phyloP scores from a whole-genome alignment of 2,329 filamentous ascomycete species.

The Thelonectria rubi region DNA sequence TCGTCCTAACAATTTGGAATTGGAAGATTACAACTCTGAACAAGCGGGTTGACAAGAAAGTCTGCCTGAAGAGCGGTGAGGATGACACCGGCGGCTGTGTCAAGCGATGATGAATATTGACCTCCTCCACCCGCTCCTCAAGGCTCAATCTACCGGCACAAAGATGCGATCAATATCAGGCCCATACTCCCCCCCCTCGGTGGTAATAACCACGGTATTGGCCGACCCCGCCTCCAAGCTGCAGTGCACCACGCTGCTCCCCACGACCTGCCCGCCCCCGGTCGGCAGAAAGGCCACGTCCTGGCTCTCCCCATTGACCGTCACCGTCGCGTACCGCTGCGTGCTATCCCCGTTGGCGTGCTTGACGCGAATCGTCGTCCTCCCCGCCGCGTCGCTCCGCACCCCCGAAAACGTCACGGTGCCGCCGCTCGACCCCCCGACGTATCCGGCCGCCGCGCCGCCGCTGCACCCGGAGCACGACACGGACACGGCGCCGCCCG shows the following conservation, averaged over 20 bases:
- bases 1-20: neutral
- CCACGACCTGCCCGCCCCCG: slow-evolving; percentile 1
- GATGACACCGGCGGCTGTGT: no score
- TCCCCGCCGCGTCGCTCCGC: slow-evolving; percentile 4
- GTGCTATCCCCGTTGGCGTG: slow-evolving; percentile 8
- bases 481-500: slow-evolving; percentile 55
- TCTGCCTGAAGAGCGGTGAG: no score
- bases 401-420: slow-evolving; percentile 57
- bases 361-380: slow-evolving; percentile 12
- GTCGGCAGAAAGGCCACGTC: slow-evolving; percentile 7
- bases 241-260: slow-evolving; percentile 16
- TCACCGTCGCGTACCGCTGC: slow-evolving; percentile 4
- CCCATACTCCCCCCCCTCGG: slow-evolving; percentile 8
- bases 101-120: no score
- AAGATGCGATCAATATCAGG: slow-evolving; percentile 17
- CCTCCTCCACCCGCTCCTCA: neutral
- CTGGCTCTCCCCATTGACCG: slow-evolving; percentile 12
- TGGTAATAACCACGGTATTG: slow-evolving; percentile 9
- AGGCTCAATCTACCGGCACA: neutral
- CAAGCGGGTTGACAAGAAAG: no score
- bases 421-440: slow-evolving; percentile 59
- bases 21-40: no score
- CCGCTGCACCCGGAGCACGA: slow-evolving; percentile 63
- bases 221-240: slow-evolving; percentile 8
- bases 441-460: slow-evolving; percentile 60